phyloP scores from a whole-genome alignment of 2,329 filamentous ascomycete species.

The Plectosphaerella plurivora region DNA sequence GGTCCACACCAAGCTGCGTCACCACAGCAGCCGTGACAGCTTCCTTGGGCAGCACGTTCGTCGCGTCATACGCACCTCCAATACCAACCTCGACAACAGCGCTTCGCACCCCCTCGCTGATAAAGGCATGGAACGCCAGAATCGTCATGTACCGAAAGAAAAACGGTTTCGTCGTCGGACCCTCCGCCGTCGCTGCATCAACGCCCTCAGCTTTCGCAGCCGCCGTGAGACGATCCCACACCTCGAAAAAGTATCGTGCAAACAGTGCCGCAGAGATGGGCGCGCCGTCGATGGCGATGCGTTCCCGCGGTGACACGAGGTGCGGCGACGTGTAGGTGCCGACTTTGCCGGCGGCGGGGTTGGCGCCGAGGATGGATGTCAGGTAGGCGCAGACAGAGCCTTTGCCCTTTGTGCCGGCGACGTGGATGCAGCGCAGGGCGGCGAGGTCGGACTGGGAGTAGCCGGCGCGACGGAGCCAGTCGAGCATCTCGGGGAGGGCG shows the following conservation, averaged over 20 bases:
- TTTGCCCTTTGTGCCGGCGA: conserved; percentile 93
- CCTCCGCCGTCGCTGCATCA: conserved; percentile 38
- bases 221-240: conserved; percentile 63
- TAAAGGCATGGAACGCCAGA: conserved; percentile 79
- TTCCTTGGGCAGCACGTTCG: conserved; percentile 67
- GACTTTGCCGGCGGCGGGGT: conserved; percentile 34
- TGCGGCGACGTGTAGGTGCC: conserved; percentile 87
- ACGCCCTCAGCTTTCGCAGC: conserved; percentile 28
- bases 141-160: conserved; percentile 92
- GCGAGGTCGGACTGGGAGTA: conserved; percentile 52
- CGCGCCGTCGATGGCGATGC: conserved; percentile 73
- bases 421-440: conserved; percentile 60
- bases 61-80: conserved; percentile 88
- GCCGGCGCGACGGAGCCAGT: conserved; percentile 72
- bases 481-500: conserved; percentile 77
- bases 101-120: conserved; percentile 68
- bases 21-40: conserved; percentile 69
- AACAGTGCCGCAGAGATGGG: conserved; percentile 68
- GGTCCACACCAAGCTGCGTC: conserved; percentile 80
- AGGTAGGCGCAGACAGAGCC: conserved; percentile 83
- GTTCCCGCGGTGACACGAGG: conserved; percentile 75
- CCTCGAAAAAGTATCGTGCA: conserved; percentile 73
- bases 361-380: conserved; percentile 61
- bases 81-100: conserved; percentile 92
- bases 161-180: conserved; percentile 68